Conservation (phyloP, 2,329 filamentous ascomycete species). For the Phaeosphaeria sp. region DNA sequence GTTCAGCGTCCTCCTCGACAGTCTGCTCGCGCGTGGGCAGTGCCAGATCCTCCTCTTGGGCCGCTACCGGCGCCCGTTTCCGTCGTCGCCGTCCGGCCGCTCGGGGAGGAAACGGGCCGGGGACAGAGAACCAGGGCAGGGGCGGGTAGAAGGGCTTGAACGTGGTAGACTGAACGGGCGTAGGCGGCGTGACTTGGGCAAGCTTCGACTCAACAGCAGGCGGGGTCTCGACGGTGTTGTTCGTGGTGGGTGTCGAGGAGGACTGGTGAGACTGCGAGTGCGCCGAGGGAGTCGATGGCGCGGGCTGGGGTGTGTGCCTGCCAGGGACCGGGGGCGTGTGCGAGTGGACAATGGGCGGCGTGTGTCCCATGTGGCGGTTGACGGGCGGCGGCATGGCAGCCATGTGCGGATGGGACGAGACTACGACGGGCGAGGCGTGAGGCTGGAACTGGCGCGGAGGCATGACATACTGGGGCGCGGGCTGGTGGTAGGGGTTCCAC, state of each 20-base stretch:
- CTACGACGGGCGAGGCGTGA: slow-evolving; percentile 53
- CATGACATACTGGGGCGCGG: slow-evolving; percentile 48
- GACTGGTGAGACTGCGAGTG: slow-evolving; percentile 42
- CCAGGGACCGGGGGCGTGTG: slow-evolving; percentile 43
- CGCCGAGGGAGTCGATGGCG: slow-evolving; percentile 44
- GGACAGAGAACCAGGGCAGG: slow-evolving; percentile 67
- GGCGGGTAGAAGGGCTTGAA: slow-evolving; percentile 58
- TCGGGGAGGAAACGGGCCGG: slow-evolving; percentile 62
- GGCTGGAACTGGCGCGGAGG: slow-evolving; percentile 48
- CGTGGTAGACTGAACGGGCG: slow-evolving; percentile 27
- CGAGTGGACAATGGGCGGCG: slow-evolving; percentile 46
- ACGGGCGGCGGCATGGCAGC: slow-evolving; percentile 57
- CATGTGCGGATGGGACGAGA: slow-evolving; percentile 54
- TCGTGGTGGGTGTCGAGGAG: slow-evolving; percentile 40
- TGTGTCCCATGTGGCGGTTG: slow-evolving; percentile 46
- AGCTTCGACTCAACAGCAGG: slow-evolving; percentile 23
- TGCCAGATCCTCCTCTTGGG: slow-evolving; percentile 52
- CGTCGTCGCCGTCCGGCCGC: slow-evolving; percentile 55
- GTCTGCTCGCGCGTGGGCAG: slow-evolving; percentile 58
- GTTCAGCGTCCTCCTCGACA: slow-evolving; percentile 16
- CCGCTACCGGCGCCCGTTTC: slow-evolving; percentile 46
- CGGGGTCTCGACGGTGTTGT: slow-evolving; percentile 37
- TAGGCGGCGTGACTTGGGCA: slow-evolving; percentile 15
- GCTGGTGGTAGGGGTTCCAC: slow-evolving; percentile 50
- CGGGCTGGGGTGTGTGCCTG: slow-evolving; percentile 37